phyloP scores from a whole-genome alignment of 345 rosid genomes.

The Salix caprea region DNA sequence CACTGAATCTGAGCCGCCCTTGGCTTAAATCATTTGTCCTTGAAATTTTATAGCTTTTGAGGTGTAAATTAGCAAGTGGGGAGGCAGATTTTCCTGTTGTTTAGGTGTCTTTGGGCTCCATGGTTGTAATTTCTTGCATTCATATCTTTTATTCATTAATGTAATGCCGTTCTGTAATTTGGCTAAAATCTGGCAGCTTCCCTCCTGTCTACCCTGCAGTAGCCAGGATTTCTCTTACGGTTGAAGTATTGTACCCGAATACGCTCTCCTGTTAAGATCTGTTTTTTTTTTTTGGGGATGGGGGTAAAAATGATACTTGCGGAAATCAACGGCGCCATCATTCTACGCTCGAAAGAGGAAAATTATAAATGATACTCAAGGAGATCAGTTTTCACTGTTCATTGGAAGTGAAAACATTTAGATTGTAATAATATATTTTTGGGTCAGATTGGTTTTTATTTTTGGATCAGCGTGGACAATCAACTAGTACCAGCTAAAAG shows the following conservation, averaged over 20 bases:
- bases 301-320: background rate
- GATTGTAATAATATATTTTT: too few species aligned
- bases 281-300: background rate
- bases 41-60: background rate
- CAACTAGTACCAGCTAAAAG: background rate
- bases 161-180: conserved; percentile 4
- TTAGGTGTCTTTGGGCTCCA: background rate
- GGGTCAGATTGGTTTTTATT: too few species aligned
- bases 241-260: background rate
- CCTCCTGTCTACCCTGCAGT: background rate
- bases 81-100: background rate
- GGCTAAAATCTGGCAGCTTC: background rate
- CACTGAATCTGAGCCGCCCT: conserved; percentile 37
- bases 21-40: conserved; percentile 31
- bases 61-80: conserved; percentile 2
- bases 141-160: background rate
- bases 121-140: conserved; percentile 4
- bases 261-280: background rate
- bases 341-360: background rate
- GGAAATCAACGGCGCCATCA: background rate
- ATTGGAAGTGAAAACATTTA: fast-evolving
- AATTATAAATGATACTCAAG: background rate
- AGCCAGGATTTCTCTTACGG: background rate
- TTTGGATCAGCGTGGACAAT: too few species aligned
- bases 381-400: too few species aligned